Evolutionary conservation across 169 alveolate genomes (phyloP).

Genomic region (Plasmodium chabaudi): DNA sequence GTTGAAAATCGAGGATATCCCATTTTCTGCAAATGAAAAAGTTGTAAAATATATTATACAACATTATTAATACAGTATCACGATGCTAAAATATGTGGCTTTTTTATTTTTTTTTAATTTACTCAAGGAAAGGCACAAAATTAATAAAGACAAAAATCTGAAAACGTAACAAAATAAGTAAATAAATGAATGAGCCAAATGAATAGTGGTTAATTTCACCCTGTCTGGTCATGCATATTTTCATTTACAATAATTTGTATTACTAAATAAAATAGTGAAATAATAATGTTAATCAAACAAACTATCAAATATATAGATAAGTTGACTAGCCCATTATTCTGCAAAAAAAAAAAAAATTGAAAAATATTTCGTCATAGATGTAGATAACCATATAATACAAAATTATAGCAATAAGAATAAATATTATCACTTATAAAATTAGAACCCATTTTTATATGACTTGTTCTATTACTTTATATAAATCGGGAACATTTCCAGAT

Average conservation of each 20-base stretch:
- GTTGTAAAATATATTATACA: too few relatives aligned
- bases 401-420: constrained; percentile 6
- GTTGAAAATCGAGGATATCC: constrained; percentile 26
- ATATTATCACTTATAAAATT: neutral
- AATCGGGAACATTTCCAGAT: constrained; percentile 17
- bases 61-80: too few relatives aligned
- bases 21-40: constrained; percentile 25
- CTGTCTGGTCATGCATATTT: neutral
- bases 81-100: neutral
- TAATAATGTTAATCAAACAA: constrained; percentile 15
- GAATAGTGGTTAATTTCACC: too few relatives aligned
- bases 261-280: constrained; percentile 53
- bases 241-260: neutral
- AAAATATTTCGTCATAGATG: too few relatives aligned
- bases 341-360: constrained; percentile 14
- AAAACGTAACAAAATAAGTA: constrained; percentile 5
- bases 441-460: too few relatives aligned
- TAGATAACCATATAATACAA: neutral
- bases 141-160: constrained; percentile 50
- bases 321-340: constrained; percentile 11
- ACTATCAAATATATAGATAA: constrained; percentile 16
- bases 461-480: constrained; percentile 28
- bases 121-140: constrained; percentile 70
- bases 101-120: constrained; percentile 1
- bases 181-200: neutral